Evolutionary conservation across 2,329 filamentous ascomycete species (phyloP).

Genomic region (Venturia carpophila): DNA sequence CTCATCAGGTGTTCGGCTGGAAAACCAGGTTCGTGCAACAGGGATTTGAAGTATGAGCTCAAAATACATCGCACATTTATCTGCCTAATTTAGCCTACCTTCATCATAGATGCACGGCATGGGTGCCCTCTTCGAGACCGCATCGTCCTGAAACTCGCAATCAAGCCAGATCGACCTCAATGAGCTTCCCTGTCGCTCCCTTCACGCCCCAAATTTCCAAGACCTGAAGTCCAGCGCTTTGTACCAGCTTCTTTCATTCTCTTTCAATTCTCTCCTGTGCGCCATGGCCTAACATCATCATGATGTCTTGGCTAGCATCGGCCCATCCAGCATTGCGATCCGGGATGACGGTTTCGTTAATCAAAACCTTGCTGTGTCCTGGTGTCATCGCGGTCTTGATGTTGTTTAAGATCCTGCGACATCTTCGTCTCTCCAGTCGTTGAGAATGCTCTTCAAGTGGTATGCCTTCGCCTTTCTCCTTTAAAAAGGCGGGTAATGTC

Average conservation of each 20-base stretch:
- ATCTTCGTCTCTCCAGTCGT: conserved; percentile 28
- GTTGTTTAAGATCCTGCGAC: conserved; percentile 23
- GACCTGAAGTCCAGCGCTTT: conserved; percentile 27
- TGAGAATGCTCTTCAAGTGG: conserved; percentile 25
- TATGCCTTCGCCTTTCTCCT: conserved; percentile 17
- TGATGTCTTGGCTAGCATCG: conserved; percentile 33
- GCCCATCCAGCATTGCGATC: conserved; percentile 25
- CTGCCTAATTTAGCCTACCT: neutral
- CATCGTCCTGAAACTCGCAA: neutral
- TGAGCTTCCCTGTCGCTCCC: conserved; percentile 3
- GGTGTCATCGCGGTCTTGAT: conserved; percentile 25
- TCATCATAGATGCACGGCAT: neutral
- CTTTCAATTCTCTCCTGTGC: conserved; percentile 32
- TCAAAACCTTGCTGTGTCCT: conserved; percentile 29
- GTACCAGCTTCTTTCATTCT: conserved; percentile 32
- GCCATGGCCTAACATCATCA: conserved; percentile 33
- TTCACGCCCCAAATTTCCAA: conserved; percentile 6
- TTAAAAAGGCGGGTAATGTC: conserved; percentile 18
- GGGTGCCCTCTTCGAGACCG: neutral
- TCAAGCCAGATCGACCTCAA: conserved; percentile 12
- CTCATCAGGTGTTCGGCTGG: no score
- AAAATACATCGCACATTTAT: neutral
- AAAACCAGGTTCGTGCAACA: no score
- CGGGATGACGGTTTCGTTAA: conserved; percentile 29
- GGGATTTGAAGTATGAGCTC: neutral